phyloP scores from a whole-genome alignment of 2,329 filamentous ascomycete species.

The Fusarium austroafricanum region DNA sequence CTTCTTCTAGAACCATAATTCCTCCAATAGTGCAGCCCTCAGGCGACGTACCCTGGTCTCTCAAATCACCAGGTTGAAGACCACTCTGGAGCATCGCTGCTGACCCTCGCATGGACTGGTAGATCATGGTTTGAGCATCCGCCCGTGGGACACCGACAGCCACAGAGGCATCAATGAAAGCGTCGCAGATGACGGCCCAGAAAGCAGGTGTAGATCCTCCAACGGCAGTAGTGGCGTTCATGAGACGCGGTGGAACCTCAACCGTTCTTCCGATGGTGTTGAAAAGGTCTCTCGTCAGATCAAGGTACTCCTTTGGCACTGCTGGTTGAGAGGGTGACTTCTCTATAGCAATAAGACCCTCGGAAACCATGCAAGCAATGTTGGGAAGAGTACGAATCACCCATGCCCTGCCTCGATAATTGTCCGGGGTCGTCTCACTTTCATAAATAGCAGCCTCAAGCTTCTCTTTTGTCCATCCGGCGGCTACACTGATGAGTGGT shows the following conservation, averaged over 20 bases:
- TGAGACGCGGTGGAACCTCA: slow-evolving; percentile 60
- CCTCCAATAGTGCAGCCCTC: slow-evolving; percentile 71
- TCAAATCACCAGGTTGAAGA: slow-evolving; percentile 67
- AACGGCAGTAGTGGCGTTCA: slow-evolving; percentile 69
- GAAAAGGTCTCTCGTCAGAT: slow-evolving; percentile 61
- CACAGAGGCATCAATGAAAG: slow-evolving; percentile 68
- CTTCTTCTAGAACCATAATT: slow-evolving; percentile 69
- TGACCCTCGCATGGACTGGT: slow-evolving; percentile 69
- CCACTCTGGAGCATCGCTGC: slow-evolving; percentile 64
- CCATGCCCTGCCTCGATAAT: slow-evolving; percentile 34
- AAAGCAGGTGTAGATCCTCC: slow-evolving; percentile 71
- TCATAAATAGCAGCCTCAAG: slow-evolving; percentile 54
- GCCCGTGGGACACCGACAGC: slow-evolving; percentile 69
- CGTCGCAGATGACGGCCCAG: slow-evolving; percentile 68
- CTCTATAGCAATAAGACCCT: slow-evolving; percentile 52
- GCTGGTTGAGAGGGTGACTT: slow-evolving; percentile 30
- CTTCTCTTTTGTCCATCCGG: slow-evolving; percentile 59
- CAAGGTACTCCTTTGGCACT: slow-evolving; percentile 35
- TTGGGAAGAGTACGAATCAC: slow-evolving; percentile 52
- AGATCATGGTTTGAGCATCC: slow-evolving; percentile 68
- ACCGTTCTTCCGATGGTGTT: slow-evolving; percentile 64
- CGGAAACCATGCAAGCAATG: slow-evolving; percentile 49
- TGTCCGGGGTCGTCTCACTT: slow-evolving; percentile 24
- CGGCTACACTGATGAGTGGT: slow-evolving; percentile 63
- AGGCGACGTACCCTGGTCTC: slow-evolving; percentile 69